Conservation (phyloP, 352 stramenopile genomes). For the Pythium aristosporum region DNA sequence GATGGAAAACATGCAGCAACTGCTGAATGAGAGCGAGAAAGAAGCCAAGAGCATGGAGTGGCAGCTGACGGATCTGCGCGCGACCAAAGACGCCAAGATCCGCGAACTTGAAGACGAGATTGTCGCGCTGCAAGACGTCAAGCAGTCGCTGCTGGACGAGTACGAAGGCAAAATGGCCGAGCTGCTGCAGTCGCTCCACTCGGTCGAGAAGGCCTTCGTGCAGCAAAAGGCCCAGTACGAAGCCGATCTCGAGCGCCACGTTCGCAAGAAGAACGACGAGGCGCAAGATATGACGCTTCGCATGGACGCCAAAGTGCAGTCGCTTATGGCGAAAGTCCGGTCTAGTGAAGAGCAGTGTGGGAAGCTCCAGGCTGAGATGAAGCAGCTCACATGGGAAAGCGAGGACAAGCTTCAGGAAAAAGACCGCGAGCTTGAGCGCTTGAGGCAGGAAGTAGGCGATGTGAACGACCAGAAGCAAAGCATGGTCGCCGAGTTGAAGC, state of each 20-base stretch:
- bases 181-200: slow-evolving; percentile 73
- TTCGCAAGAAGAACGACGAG: slow-evolving; percentile 44
- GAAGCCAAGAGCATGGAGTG: slow-evolving; percentile 64
- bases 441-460: slow-evolving; percentile 54
- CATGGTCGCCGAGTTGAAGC: slow-evolving; percentile 42
- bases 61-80: slow-evolving; percentile 62
- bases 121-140: slow-evolving; percentile 57
- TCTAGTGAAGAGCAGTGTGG: slow-evolving; percentile 54
- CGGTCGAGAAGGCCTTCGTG: slow-evolving; percentile 80
- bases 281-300: slow-evolving; percentile 17
- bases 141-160: slow-evolving; percentile 79
- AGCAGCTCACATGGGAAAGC: slow-evolving; percentile 59
- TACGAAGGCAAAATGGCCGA: slow-evolving; percentile 87
- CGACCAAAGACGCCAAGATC: slow-evolving; percentile 60
- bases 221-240: slow-evolving; percentile 84
- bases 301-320: slow-evolving; percentile 45
- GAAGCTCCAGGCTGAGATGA: slow-evolving; percentile 48
- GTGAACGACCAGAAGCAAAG: slow-evolving; percentile 51
- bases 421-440: slow-evolving; percentile 50
- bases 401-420: slow-evolving; percentile 64
- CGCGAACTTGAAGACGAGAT: slow-evolving; percentile 61
- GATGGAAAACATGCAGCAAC: slow-evolving; percentile 61
- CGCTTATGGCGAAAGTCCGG: slow-evolving; percentile 44
- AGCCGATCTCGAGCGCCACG: slow-evolving; percentile 50
- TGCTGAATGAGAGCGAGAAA: slow-evolving; percentile 64